A percentile compares a stretch with the other conserved stretches of the same genome.
phyloP scores from a whole-genome alignment of 1,139 yeast species.

The Arxiozyma bovina region DNA sequence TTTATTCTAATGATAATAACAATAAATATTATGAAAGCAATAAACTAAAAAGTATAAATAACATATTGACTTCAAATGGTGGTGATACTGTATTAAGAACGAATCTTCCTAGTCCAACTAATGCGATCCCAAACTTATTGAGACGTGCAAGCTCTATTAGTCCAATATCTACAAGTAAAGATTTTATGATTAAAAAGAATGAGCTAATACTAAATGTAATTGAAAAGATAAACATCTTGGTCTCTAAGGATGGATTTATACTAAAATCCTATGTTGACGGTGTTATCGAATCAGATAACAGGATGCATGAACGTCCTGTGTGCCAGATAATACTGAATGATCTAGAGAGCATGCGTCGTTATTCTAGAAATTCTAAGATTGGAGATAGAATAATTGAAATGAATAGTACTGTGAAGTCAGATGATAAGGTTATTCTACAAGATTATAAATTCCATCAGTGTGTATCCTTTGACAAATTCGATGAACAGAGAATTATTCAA shows the following conservation, averaged over 20 bases:
- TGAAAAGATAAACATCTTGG: constrained; percentile 64
- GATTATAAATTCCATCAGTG: constrained; percentile 89
- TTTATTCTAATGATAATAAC: background rate
- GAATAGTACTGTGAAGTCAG: constrained; percentile 24
- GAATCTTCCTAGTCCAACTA: background rate
- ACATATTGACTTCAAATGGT: background rate
- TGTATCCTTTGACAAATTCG: constrained; percentile 64
- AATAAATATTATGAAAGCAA: background rate
- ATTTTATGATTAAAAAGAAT: constrained; percentile 43
- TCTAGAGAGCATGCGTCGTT: background rate
- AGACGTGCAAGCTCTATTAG: constrained; percentile 11
- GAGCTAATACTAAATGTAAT: constrained; percentile 70
- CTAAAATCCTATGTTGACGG: constrained; percentile 74
- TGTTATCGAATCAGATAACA: constrained; percentile 59
- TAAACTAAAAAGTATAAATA: background rate
- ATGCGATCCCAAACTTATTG: constrained; percentile 15
- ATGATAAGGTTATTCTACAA: constrained; percentile 43
- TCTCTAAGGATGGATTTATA: constrained; percentile 51
- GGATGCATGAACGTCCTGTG: constrained; percentile 64
- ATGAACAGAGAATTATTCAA: constrained; percentile 54
- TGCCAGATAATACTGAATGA: constrained; percentile 59
- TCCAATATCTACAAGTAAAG: constrained; percentile 25
- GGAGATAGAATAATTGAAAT: background rate
- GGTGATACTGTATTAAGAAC: background rate
- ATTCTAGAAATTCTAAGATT: background rate